These are phyloP conservation scores for Metarhizium guizhouense DNA, from an alignment of 2,329 filamentous ascomycete species.

Conservation along the genomic window DNA sequence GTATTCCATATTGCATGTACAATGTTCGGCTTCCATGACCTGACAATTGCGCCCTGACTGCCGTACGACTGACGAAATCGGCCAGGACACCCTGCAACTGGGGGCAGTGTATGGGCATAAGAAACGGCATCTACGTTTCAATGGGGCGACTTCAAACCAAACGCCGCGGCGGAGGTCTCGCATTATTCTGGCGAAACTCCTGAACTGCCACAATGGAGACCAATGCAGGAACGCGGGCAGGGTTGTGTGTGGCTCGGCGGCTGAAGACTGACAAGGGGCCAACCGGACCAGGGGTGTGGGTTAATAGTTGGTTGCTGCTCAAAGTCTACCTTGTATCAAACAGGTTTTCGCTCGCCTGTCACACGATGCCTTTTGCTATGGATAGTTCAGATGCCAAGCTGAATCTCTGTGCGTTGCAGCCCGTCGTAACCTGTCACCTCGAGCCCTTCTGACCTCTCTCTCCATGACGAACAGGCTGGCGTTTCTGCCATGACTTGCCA, in stretches of 20 bases:
- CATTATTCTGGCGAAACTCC: conserved; percentile 4
- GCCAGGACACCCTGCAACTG: not conserved
- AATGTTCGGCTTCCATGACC: not conserved
- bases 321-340: no score
- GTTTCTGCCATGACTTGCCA: not conserved
- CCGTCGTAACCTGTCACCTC: not conserved
- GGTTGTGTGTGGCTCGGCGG: not conserved
- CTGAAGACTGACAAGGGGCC: not conserved
- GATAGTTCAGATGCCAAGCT: conserved; percentile 1
- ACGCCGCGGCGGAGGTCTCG: conserved; percentile 12
- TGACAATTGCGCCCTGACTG: not conserved
- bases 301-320: not conserved
- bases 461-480: not conserved
- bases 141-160: conserved; percentile 22
- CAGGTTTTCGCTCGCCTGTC: not conserved
- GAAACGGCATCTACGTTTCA: conserved; percentile 18
- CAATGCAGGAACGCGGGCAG: not conserved
- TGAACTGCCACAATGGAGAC: conserved; percentile 1
- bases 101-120: conserved; percentile 2
- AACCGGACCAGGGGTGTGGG: not conserved
- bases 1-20: no score
- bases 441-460: no score
- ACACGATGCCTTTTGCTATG: not conserved
- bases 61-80: not conserved
- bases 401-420: not conserved